Base-by-base conservation (phyloP, 1,284 basidiomycete species). In the Irpex lacteus region DNA sequence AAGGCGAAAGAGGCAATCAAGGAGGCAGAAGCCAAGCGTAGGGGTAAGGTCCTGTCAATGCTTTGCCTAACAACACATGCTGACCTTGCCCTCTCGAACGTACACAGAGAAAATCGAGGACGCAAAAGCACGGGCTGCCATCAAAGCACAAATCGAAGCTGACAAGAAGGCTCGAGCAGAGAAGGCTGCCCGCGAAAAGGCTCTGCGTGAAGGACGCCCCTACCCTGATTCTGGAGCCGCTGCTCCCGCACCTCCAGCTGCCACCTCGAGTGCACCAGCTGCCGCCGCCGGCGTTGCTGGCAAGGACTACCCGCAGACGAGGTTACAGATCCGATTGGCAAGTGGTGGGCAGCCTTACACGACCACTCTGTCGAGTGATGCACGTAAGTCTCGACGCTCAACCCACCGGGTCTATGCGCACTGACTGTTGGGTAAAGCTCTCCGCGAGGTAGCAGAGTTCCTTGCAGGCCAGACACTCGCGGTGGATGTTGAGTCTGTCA, bases 61-160 rank as follows among this genome's bases (percentile, higher is more conserved):
- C 26, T 26, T 26, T 26, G 26, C 26, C 3, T 26, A 26, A 26
- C 3, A 3, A 26, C 4, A 26, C 26, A 26, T 26, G 26, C 26
- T 26, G 26, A 26, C 37, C n/a, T 13, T 59, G 19, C 21, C 40
- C 15, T 44, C 4, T 44, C 4, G 21, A 36, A 36, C 34, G 54
- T 36, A 8, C n/a, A 32, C 71, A 93, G 95, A 96, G 70, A 97
- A 97, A 79, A 71, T 93, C 49, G 91, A 91, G 60, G 96, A 98
- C 60, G 88, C 87, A 34, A 89, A 88, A 73, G 95, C 94, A 1
- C 88, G 82, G 66, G 93, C 92, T 2, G 91, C 91, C 3, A 82
- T 97, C 71, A 94, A 94, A 73, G 93, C 91, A 0, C 94, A 97
- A 75, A 98, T 98, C 68, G 96, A 97, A 76, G 92, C 90, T 0